Conservation (phyloP, 1,284 basidiomycete genomes). For the Macrocystidia cucumis region DNA sequence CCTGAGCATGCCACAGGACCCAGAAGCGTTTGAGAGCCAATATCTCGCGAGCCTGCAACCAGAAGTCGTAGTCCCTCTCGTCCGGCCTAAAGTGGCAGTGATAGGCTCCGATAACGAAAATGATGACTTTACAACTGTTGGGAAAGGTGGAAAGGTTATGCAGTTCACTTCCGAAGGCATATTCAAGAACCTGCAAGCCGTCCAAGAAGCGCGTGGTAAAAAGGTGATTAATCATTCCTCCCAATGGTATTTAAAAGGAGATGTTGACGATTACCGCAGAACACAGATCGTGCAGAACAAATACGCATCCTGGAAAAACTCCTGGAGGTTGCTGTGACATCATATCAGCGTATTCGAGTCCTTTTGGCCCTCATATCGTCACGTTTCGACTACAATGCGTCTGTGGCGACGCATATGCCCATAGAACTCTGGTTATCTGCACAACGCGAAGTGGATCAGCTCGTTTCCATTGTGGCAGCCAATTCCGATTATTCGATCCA, state of each 20-base stretch:
- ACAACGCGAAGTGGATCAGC: constrained; percentile 83
- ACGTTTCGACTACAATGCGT: constrained; percentile 95
- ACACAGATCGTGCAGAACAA: constrained; percentile 95
- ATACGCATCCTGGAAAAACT: constrained; percentile 87
- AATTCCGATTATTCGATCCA: constrained; percentile 81
- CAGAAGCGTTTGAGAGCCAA: constrained; percentile 81
- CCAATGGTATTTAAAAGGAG: no score
- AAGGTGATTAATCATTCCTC: constrained; percentile 51
- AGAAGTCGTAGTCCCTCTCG: constrained; percentile 22
- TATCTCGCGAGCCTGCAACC: constrained; percentile 49
- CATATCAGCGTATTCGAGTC: constrained; percentile 93
- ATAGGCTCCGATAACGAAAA: constrained; percentile 38
- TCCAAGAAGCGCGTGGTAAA: constrained; percentile 94
- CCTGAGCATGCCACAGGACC: constrained; percentile 52
- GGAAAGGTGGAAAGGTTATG: constrained; percentile 82
- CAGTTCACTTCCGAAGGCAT: constrained; percentile 85
- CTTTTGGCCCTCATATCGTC: constrained; percentile 91
- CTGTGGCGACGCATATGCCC: constrained; percentile 85
- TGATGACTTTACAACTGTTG: constrained; percentile 89
- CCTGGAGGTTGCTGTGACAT: constrained; percentile 79
- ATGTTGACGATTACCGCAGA: constrained; percentile 40
- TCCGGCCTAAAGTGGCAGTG: constrained; percentile 11
- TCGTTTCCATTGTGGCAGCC: constrained; percentile 71
- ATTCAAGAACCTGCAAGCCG: constrained; percentile 87
- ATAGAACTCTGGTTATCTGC: constrained; percentile 88